Evolutionary conservation across 148 eudicot species (phyloP).

Genomic region (Vaccinium myrtillus): DNA sequence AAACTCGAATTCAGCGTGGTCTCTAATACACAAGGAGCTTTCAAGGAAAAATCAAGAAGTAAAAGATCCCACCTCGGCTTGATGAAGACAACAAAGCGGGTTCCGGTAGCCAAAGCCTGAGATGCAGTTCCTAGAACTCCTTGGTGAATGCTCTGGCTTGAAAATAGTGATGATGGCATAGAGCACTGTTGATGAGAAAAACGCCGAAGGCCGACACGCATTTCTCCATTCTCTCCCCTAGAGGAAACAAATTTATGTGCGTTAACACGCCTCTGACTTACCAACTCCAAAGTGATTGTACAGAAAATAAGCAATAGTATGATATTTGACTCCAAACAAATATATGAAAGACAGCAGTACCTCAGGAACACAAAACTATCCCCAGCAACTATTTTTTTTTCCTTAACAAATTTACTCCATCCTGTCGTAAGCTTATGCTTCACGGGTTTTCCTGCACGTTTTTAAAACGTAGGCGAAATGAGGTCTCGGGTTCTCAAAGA

Average conservation of each 20-base stretch:
- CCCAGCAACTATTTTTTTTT: constrained; percentile 87
- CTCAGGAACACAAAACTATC: constrained; percentile 90
- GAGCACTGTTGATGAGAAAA: constrained; percentile 62
- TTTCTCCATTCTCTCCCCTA: constrained; percentile 77
- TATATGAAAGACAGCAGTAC: constrained; percentile 30
- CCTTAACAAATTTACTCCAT: constrained; percentile 94
- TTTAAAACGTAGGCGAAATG: not conserved
- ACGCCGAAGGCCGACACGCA: constrained; percentile 85
- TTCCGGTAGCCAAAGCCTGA: constrained; percentile 61
- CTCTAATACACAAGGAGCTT: not conserved
- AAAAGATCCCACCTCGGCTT: constrained; percentile 64
- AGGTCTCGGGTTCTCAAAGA: not conserved
- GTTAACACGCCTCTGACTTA: constrained; percentile 2
- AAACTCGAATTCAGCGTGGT: not conserved
- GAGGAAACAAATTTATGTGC: not conserved
- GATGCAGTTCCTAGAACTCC: constrained; percentile 93
- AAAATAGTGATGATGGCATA: constrained; percentile 82
- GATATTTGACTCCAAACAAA: not conserved
- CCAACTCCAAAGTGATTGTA: not conserved
- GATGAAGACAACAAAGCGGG: constrained; percentile 73
- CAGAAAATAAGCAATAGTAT: not conserved
- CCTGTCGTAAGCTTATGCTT: constrained; percentile 95
- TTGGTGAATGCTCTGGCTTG: constrained; percentile 89
- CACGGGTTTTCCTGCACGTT: constrained; percentile 72
- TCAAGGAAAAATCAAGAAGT: not conserved